phyloP scores from a whole-genome alignment of 495 filamentous ascomycete species.

The Penicillium salamii region DNA sequence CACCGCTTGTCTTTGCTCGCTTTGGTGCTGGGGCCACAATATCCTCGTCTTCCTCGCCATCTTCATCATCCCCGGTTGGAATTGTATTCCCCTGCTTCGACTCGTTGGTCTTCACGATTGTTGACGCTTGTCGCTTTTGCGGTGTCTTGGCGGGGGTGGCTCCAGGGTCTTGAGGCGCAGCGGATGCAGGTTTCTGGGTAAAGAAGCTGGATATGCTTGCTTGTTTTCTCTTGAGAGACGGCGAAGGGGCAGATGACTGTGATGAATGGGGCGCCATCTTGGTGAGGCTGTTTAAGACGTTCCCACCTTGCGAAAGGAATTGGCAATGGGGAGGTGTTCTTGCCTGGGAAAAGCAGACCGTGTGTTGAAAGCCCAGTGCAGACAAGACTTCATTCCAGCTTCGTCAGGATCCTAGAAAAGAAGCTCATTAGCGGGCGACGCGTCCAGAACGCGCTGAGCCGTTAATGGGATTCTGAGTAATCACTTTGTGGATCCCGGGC shows the following conservation, averaged over 20 bases:
- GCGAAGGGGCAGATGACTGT: slow-evolving; percentile 40
- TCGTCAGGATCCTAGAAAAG: background rate
- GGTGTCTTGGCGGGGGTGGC: slow-evolving; percentile 8
- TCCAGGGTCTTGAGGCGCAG: slow-evolving; percentile 10
- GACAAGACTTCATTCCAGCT: background rate
- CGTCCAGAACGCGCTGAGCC: slow-evolving; percentile 14
- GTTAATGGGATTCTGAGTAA: slow-evolving; percentile 25
- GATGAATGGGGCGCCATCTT: slow-evolving; percentile 39
- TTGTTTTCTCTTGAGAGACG: slow-evolving; percentile 58
- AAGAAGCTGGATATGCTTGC: slow-evolving; percentile 88
- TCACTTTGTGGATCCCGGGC: no score
- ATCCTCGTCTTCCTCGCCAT: slow-evolving; percentile 41
- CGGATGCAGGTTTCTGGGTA: slow-evolving; percentile 53
- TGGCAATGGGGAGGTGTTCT: background rate
- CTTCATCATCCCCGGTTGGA: slow-evolving; percentile 16
- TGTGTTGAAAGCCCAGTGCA: background rate
- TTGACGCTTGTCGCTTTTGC: slow-evolving; percentile 14
- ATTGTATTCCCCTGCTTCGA: slow-evolving; percentile 15
- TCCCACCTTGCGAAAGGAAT: background rate
- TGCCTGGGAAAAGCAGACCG: no score
- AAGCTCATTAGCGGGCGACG: slow-evolving; percentile 8
- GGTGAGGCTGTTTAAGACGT: background rate
- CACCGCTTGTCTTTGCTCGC: slow-evolving; percentile 27
- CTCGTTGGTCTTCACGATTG: slow-evolving; percentile 6
- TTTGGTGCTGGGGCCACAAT: slow-evolving; percentile 40